Conservation (phyloP, 331 rosid species). For the Erythrophleum ivorense region DNA sequence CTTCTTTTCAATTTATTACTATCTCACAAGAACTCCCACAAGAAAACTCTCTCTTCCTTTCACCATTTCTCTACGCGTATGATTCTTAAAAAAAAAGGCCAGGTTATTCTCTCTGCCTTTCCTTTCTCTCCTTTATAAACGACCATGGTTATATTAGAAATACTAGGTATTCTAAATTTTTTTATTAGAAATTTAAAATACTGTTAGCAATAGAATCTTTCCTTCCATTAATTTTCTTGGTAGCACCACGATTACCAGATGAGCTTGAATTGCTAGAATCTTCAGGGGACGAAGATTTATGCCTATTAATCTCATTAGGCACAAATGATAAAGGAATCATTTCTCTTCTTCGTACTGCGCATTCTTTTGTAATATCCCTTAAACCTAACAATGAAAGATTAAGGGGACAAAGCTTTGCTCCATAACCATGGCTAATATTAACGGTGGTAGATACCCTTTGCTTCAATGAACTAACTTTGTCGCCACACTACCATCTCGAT, state of each 20-base stretch:
- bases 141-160: too few species aligned
- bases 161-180: too few species aligned
- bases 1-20: too few species aligned
- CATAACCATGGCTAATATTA: constrained; percentile 36
- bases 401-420: constrained; percentile 38
- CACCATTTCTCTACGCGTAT: too few species aligned
- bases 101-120: too few species aligned
- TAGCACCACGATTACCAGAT: background rate
- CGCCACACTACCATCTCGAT: constrained; percentile 44
- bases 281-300: constrained; percentile 33
- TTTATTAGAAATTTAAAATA: too few species aligned
- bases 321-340: constrained; percentile 26
- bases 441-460: constrained; percentile 46
- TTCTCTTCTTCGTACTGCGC: constrained; percentile 39
- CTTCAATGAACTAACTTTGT: constrained; percentile 40
- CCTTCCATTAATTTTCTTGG: constrained; percentile 7
- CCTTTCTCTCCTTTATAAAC: too few species aligned
- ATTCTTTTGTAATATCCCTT: constrained; percentile 29
- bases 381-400: constrained; percentile 36
- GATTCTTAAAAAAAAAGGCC: too few species aligned
- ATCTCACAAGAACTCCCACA: too few species aligned
- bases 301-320: constrained; percentile 37
- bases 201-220: constrained; percentile 46
- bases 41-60: too few species aligned
- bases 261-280: background rate